phyloP scores from a whole-genome alignment of 2,329 filamentous ascomycete species.

The Proliferodiscus dingleyae region DNA sequence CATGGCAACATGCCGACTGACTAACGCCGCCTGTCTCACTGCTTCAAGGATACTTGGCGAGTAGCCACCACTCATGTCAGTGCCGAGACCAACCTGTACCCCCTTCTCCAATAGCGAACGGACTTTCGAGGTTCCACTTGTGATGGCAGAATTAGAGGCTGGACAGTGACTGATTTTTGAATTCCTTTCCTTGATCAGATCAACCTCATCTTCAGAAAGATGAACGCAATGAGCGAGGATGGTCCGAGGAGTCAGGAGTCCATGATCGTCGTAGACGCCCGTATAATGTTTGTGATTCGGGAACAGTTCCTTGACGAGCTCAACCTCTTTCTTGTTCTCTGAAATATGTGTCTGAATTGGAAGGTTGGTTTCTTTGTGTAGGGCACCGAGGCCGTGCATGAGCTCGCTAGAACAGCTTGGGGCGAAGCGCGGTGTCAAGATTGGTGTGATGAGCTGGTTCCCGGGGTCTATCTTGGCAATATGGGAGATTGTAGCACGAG shows the following conservation, averaged over 20 bases:
- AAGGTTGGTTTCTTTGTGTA: conserved; percentile 59
- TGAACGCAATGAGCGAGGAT: conserved; percentile 86
- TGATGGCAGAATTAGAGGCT: conserved; percentile 76
- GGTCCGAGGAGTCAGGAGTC: conserved; percentile 65
- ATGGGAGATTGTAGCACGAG: conserved; percentile 58
- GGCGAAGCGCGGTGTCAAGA: conserved; percentile 72
- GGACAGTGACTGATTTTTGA: conserved; percentile 81
- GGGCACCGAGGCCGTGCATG: conserved; percentile 57
- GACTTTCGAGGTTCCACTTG: conserved; percentile 72
- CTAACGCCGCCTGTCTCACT: conserved; percentile 74
- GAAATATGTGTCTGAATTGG: conserved; percentile 86
- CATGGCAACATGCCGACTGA: conserved; percentile 68
- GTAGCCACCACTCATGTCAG: conserved; percentile 87
- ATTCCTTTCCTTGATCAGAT: conserved; percentile 54
- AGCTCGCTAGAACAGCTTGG: conserved; percentile 55
- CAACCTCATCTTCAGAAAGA: conserved; percentile 61
- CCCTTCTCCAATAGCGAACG: conserved; percentile 69
- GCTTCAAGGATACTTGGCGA: conserved; percentile 75
- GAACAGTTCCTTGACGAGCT: conserved; percentile 66
- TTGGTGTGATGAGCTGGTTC: conserved; percentile 64
- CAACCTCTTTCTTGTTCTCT: conserved; percentile 72
- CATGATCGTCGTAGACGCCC: conserved; percentile 69
- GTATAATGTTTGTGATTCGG: conserved; percentile 62
- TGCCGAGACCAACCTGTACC: conserved; percentile 78
- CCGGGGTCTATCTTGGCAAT: conserved; percentile 62